Conservation (phyloP, 2,329 filamentous ascomycete genomes). For the Plenodomus tracheiphilus region DNA sequence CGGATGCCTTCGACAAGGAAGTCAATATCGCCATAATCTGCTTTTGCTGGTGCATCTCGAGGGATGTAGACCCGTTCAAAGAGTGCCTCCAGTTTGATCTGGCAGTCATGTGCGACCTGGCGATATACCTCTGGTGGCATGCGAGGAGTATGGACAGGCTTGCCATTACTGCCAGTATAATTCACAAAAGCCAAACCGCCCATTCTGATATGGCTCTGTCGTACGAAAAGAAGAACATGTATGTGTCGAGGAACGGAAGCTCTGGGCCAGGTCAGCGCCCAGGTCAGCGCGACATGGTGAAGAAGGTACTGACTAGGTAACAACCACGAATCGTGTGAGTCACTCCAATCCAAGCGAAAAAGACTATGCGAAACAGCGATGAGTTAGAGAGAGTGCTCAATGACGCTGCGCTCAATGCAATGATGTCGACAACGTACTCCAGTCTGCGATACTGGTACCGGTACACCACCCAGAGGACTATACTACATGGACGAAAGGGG, state of each 20-base stretch:
- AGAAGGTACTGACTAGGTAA: no score
- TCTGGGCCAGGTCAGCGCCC: no score
- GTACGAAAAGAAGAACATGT: slow-evolving; percentile 1
- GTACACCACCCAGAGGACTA: no score
- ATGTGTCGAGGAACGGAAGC: background rate
- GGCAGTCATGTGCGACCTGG: slow-evolving; percentile 52
- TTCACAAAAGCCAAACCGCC: slow-evolving; percentile 57
- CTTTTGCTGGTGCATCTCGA: slow-evolving; percentile 70
- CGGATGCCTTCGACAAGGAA: slow-evolving; percentile 56
- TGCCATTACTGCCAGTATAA: slow-evolving; percentile 39
- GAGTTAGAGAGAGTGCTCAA: no score
- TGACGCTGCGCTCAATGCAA: background rate
- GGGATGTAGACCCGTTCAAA: slow-evolving; percentile 63
- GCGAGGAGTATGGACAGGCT: slow-evolving; percentile 63
- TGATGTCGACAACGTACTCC: no score
- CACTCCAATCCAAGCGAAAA: background rate
- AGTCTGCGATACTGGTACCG: no score
- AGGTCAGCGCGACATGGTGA: no score
- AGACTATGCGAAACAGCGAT: background rate
- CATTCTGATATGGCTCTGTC: slow-evolving; percentile 62
- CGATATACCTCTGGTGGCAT: slow-evolving; percentile 65
- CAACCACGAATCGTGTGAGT: background rate
- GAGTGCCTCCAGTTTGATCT: slow-evolving; percentile 53
- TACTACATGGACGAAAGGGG: no score
- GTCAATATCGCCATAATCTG: slow-evolving; percentile 73